Conservation (phyloP, 495 filamentous ascomycete genomes). For the Hypoxylon lienhwacheense region DNA sequence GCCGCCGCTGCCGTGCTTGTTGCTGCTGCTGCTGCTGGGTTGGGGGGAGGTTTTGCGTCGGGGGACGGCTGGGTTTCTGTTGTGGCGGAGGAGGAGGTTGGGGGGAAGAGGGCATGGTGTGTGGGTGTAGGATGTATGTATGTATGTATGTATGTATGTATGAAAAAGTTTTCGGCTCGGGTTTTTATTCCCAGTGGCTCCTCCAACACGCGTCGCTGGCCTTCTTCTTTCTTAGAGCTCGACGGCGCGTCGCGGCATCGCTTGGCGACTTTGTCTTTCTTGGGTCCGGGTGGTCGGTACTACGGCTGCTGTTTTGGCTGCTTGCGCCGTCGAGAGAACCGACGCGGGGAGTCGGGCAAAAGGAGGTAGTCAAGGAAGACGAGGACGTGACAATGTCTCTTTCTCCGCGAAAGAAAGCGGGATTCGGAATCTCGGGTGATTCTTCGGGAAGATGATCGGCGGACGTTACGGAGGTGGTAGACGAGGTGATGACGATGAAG, state of each 20-base stretch:
- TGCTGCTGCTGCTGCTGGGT: no score
- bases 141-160: not conserved
- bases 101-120: not conserved
- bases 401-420: not conserved
- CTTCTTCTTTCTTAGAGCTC: conserved; percentile 11
- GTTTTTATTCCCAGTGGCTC: conserved; percentile 19
- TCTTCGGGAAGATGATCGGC: not conserved
- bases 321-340: conserved; percentile 7
- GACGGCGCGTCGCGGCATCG: not conserved
- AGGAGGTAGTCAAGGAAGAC: not conserved
- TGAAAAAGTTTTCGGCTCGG: not conserved
- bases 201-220: conserved; percentile 31
- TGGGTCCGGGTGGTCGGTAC: not conserved
- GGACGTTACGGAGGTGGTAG: not conserved
- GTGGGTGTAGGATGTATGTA: not conserved
- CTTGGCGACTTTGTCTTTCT: not conserved
- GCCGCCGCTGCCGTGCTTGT: not conserved
- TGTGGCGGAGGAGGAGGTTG: not conserved
- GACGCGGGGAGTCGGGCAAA: conserved; percentile 2
- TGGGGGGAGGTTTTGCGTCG: not conserved
- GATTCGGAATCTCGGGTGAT: conserved; percentile 7
- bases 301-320: conserved; percentile 1
- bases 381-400: not conserved
- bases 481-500: not conserved
- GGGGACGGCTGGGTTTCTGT: no score